Evolutionary conservation across 495 filamentous ascomycete species (phyloP), one percentile per base, ranked within the genome.

Genomic region (Penicillium cinerascens): DNA sequence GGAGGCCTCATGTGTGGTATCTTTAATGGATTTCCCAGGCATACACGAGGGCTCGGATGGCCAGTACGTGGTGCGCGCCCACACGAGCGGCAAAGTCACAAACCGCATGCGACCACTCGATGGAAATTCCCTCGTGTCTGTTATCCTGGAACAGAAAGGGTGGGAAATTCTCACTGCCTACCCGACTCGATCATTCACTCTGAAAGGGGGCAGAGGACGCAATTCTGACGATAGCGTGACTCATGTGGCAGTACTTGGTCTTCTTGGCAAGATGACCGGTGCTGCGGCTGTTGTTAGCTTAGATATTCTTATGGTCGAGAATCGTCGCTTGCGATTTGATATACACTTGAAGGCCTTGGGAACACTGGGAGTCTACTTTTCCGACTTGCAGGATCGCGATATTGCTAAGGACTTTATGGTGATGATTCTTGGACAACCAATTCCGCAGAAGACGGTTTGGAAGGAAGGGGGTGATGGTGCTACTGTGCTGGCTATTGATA

Each of bases 191-290:
- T 61, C 69, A 0, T 84, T 91, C 56, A 68, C 72, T 1, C 64
- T 81, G 6, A 67, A 53, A 15, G 55, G 54, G 8, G 63, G 52
- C n/a, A 51, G 48, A 5, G 53, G 54, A 1, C 36, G 42, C 11
- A 43, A 42, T 11, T 44, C n/a, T n/a, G n/a, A n/a, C n/a, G n/a
- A n/a, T n/a, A n/a, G n/a, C n/a, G n/a, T 52, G 8, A 72, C 67
- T 11, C 60, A 78, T 41, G 68, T 89, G 11, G 86, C 87, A 1
- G 81, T 86, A n/a, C 67, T 98, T 2, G 93, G 93, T 9, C 71
- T 98, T 3, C 55, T 96, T 20, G 88, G 80, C 15, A 95, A 96
- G 65, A 95, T 97, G 86, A 90, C 91, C 2, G 93, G 91, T 7
- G 83, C 84, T 2, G 91, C 88, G 0, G 93, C 90, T 0, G 74